A percentile compares a stretch with the other conserved stretches of the same genome.
These are phyloP conservation scores for Cystobasidium onofrii DNA, from an alignment of 768 basidiomycete genomes.

Conservation along the genomic window DNA sequence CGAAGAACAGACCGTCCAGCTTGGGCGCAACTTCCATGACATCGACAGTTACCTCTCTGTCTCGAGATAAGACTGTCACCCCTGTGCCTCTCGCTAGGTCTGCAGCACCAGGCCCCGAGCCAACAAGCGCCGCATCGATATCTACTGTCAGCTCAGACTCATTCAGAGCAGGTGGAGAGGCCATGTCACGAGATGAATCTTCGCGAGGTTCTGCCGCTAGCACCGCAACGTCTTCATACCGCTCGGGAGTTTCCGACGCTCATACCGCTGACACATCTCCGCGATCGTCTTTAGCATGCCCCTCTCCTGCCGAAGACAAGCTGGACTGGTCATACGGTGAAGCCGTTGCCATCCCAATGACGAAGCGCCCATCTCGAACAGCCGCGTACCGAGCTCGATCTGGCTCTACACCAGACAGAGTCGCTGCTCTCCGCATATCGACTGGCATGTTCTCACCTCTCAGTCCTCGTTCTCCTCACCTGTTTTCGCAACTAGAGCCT, in stretches of 20 bases:
- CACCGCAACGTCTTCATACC: constrained; percentile 28
- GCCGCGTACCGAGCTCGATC: constrained; percentile 15
- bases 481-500: neutral
- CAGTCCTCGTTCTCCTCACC: constrained; percentile 2
- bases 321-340: neutral
- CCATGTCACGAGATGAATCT: constrained; percentile 31
- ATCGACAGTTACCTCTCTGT: constrained; percentile 8
- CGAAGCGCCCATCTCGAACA: neutral
- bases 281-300: constrained; percentile 10
- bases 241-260: constrained; percentile 18
- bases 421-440: constrained; percentile 11
- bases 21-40: neutral
- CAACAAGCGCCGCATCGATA: neutral
- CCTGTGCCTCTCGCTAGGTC: neutral
- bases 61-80: constrained; percentile 11
- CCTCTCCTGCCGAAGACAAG: constrained; percentile 27
- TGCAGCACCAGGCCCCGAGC: neutral
- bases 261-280: constrained; percentile 30
- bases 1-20: neutral
- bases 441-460: constrained; percentile 1
- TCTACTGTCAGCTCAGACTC: neutral
- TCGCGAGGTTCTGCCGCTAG: constrained; percentile 14
- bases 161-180: constrained; percentile 12
- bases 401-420: constrained; percentile 27
- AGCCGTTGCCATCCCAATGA: neutral